Evolutionary conservation across 2,329 filamentous ascomycete species (phyloP).

Genomic region (Colletotrichum acutatum): DNA sequence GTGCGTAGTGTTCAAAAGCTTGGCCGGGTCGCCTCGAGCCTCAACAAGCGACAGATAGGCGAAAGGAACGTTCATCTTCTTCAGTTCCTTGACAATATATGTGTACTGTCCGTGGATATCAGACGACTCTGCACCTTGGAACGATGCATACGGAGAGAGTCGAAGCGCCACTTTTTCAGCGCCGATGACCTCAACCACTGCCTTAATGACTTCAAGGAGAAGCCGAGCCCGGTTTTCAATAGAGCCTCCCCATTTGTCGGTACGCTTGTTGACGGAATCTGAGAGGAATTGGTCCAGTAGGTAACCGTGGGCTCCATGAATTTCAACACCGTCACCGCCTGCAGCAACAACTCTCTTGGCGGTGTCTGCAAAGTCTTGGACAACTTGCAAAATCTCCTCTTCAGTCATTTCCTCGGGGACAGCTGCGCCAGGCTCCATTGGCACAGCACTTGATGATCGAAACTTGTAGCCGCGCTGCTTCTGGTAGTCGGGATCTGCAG

Average conservation of each 20-base stretch:
- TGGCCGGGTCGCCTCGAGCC: constrained; percentile 39
- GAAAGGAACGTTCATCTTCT: constrained; percentile 39
- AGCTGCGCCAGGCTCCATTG: constrained; percentile 4
- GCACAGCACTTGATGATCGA: constrained; percentile 22
- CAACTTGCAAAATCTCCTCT: constrained; percentile 69
- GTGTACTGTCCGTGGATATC: constrained; percentile 38
- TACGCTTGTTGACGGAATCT: constrained; percentile 49
- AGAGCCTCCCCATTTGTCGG: constrained; percentile 61
- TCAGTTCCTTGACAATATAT: constrained; percentile 42
- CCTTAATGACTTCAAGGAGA: constrained; percentile 56
- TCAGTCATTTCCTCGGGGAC: constrained; percentile 70
- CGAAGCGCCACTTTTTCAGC: constrained; percentile 53
- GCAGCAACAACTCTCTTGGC: constrained; percentile 63
- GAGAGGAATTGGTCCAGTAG: constrained; percentile 68
- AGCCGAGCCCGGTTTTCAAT: constrained; percentile 60
- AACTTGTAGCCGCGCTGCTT: constrained; percentile 19
- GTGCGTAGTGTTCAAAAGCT: constrained; percentile 48
- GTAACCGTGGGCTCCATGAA: constrained; percentile 63
- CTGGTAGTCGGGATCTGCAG: constrained; percentile 21
- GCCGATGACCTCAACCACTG: constrained; percentile 33
- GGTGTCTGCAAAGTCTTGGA: constrained; percentile 63
- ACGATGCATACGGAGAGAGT: constrained; percentile 45
- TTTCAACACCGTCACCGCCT: constrained; percentile 74
- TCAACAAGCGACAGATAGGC: constrained; percentile 45
- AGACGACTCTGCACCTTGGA: constrained; percentile 39